Percentiles rank a stretch among this genome's conserved stretches.
These are phyloP conservation scores for Tanacetum coccineum DNA, from an alignment of 129 eudicot species.

Conservation along the genomic window DNA sequence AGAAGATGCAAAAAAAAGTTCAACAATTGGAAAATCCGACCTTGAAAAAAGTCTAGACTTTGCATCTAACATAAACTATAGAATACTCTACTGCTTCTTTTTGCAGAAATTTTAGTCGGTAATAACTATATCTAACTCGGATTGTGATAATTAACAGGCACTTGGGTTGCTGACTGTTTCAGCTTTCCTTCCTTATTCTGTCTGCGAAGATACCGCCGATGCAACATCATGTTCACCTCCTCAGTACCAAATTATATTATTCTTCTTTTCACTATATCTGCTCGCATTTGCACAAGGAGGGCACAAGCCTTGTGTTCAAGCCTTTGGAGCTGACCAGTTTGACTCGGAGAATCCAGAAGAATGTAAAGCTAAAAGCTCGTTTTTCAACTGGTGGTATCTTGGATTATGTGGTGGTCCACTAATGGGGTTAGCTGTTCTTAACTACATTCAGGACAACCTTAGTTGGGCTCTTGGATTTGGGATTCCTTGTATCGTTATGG, in stretches of 20 bases:
- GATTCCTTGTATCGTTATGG: constrained; percentile 52
- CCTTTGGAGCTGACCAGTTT: constrained; percentile 84
- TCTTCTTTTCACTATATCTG: constrained; percentile 53
- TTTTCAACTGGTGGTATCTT: constrained; percentile 77
- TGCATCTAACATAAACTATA: no score
- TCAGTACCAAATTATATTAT: constrained; percentile 29
- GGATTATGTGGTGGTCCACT: constrained; percentile 45
- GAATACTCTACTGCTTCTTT: no score
- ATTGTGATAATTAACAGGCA: constrained; percentile 34
- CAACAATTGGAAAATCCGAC: no score
- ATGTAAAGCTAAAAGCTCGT: constrained; percentile 53
- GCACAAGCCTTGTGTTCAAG: constrained; percentile 57
- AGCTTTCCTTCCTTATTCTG: constrained; percentile 30
- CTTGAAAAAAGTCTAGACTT: no score
- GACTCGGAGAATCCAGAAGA: constrained; percentile 53
- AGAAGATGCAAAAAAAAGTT: no score
- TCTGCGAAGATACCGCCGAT: constrained; percentile 27
- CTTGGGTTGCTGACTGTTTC: constrained; percentile 38
- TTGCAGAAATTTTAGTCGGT: no score
- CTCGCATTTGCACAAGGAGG: constrained; percentile 62
- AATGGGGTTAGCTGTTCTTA: constrained; percentile 30
- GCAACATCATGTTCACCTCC: constrained; percentile 28
- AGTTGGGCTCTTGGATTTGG: constrained; percentile 76
- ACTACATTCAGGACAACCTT: constrained; percentile 58
- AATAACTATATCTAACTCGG: no score